Percentiles rank a stretch among this genome's conserved stretches.
phyloP scores from a whole-genome alignment of 495 filamentous ascomycete genomes.

The Neurospora sp. region DNA sequence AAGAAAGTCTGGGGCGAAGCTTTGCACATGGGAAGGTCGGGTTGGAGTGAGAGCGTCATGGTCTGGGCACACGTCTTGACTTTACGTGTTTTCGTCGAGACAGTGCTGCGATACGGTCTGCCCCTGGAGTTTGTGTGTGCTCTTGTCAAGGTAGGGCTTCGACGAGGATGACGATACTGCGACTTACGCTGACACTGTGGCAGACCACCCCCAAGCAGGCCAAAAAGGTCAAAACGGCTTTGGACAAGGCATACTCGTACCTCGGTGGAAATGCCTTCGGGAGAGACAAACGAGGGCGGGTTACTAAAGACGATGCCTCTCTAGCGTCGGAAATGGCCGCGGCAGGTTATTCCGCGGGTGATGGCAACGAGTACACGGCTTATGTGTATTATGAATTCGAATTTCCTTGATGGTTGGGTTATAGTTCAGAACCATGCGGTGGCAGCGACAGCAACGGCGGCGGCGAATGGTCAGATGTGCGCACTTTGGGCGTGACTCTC shows the following conservation, averaged over 20 bases:
- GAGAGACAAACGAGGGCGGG: constrained; percentile 83
- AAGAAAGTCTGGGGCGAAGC: constrained; percentile 84
- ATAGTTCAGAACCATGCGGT: neutral
- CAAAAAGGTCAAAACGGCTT: constrained; percentile 66
- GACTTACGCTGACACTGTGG: constrained; percentile 12
- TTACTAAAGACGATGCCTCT: constrained; percentile 74
- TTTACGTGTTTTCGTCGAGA: constrained; percentile 92
- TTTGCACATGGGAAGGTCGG: constrained; percentile 71
- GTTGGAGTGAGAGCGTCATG: constrained; percentile 92
- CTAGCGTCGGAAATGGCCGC: constrained; percentile 70
- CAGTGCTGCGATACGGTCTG: constrained; percentile 85
- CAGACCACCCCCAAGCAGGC: constrained; percentile 74
- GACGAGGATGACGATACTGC: neutral
- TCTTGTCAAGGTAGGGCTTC: constrained; percentile 63
- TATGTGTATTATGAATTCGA: constrained; percentile 98
- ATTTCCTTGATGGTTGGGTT: constrained; percentile 34
- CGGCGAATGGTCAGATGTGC: neutral
- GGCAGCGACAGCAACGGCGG: neutral
- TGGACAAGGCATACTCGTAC: constrained; percentile 85
- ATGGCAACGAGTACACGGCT: constrained; percentile 78
- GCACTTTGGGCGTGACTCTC: neutral
- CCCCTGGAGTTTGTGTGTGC: constrained; percentile 80
- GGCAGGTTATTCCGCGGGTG: constrained; percentile 47
- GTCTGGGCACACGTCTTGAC: constrained; percentile 87
- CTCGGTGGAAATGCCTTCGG: constrained; percentile 92